A percentile compares a stretch with the other conserved stretches of the same genome.
Conservation (phyloP, 352 stramenopile genomes). For the Pythium rishiriense region DNA sequence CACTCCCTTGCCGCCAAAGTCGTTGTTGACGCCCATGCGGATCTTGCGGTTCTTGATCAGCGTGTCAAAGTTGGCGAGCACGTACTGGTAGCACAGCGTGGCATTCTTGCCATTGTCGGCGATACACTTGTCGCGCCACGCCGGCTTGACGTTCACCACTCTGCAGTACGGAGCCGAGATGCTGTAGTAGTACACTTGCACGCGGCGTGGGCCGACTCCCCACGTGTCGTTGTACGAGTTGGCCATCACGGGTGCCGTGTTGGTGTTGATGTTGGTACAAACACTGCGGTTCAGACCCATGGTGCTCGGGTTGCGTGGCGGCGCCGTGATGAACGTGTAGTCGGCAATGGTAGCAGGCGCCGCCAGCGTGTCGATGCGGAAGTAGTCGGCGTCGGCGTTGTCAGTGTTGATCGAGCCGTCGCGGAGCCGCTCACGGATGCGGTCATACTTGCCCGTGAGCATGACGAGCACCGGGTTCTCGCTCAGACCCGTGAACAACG, state of each 20-base stretch:
- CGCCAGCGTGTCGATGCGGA: constrained; percentile 21
- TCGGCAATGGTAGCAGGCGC: constrained; percentile 29
- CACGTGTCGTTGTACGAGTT: constrained; percentile 36
- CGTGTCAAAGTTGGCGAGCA: constrained; percentile 46
- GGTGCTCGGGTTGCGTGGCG: constrained; percentile 21
- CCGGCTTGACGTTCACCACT: constrained; percentile 12
- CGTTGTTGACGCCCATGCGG: constrained; percentile 36
- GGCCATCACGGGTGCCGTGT: constrained; percentile 27
- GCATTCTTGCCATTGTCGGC: constrained; percentile 26
- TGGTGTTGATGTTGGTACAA: constrained; percentile 22
- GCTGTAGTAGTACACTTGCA: constrained; percentile 33
- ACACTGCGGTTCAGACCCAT: constrained; percentile 28
- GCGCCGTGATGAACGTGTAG: constrained; percentile 32
- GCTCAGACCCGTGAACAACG: constrained; percentile 25
- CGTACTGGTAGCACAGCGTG: constrained; percentile 42
- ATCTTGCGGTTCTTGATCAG: constrained; percentile 35
- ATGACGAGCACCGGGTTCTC: constrained; percentile 24
- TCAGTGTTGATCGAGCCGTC: constrained; percentile 31
- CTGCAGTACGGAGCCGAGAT: constrained; percentile 37
- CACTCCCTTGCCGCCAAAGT: constrained; percentile 42
- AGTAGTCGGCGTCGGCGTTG: constrained; percentile 17
- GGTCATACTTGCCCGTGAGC: constrained; percentile 23
- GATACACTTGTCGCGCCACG: constrained; percentile 32
- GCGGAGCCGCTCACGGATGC: constrained; percentile 16
- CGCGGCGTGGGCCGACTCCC: constrained; percentile 27